Conservation (phyloP, 805 yeast genomes). For the Barnettozyma vustinii region DNA sequence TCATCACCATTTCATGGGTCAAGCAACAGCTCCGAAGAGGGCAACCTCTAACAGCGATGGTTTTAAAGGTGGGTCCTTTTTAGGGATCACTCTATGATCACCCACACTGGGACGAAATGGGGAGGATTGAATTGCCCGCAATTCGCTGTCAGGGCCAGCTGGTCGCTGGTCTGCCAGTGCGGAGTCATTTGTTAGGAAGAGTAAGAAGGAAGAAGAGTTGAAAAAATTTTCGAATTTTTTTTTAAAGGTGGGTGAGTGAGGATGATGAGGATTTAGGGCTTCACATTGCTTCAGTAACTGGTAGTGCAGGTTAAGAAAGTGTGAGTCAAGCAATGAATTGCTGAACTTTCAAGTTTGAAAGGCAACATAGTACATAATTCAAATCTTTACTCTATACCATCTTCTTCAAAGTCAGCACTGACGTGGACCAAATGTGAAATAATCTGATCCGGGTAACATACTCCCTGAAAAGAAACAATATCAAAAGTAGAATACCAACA, state of each 20-base stretch:
- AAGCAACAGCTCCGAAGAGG: slow-evolving; percentile 39
- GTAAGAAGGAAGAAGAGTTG: neutral
- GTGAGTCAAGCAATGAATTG: too few species aligned
- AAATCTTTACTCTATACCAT: too few species aligned
- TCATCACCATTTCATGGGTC: slow-evolving; percentile 97
- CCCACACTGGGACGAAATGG: neutral
- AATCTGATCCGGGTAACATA: too few species aligned
- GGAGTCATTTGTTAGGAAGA: neutral
- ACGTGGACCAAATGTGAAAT: too few species aligned
- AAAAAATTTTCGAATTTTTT: neutral
- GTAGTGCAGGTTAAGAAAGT: too few species aligned
- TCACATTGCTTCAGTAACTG: neutral
- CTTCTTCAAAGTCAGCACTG: too few species aligned
- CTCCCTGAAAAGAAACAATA: too few species aligned
- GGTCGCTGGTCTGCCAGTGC: neutral
- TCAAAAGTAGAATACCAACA: too few species aligned
- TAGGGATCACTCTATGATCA: neutral
- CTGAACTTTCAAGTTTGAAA: too few species aligned
- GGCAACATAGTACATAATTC: too few species aligned
- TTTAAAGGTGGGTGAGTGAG: neutral
- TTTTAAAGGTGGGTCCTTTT: slow-evolving; percentile 52
- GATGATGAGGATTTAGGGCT: neutral
- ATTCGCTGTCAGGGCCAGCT: neutral
- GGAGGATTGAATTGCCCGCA: neutral
- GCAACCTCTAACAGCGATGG: slow-evolving; percentile 98